phyloP scores from a whole-genome alignment of 2,329 filamentous ascomycete genomes.

The Helicocarpus griseus region DNA sequence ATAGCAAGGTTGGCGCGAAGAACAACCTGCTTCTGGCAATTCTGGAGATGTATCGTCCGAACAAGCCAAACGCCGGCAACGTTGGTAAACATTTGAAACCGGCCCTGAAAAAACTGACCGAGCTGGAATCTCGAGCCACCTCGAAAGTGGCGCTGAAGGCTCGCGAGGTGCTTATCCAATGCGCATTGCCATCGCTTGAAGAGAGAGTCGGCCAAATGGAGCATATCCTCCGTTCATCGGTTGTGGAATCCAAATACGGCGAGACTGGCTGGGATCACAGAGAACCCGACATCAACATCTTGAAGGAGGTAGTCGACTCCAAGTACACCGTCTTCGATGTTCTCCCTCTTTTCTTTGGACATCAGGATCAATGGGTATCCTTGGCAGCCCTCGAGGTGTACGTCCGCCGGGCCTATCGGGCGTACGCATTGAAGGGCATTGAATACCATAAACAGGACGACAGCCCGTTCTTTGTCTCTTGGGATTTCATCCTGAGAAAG shows the following conservation, averaged over 20 bases:
- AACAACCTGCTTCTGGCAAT: slow-evolving; percentile 88
- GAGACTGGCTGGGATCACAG: slow-evolving; percentile 96
- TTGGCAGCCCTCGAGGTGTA: slow-evolving; percentile 93
- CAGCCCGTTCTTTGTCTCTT: slow-evolving; percentile 70
- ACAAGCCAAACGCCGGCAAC: slow-evolving; percentile 82
- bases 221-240: slow-evolving; percentile 90
- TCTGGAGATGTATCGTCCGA: slow-evolving; percentile 86
- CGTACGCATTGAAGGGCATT: slow-evolving; percentile 81
- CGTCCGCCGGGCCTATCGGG: slow-evolving; percentile 90
- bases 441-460: slow-evolving; percentile 70
- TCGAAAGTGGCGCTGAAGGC: slow-evolving; percentile 97
- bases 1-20: slow-evolving; percentile 86
- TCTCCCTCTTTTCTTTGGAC: slow-evolving; percentile 85
- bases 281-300: slow-evolving; percentile 76
- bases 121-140: slow-evolving; percentile 75
- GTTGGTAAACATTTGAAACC: slow-evolving; percentile 80
- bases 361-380: slow-evolving; percentile 89
- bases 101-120: slow-evolving; percentile 73
- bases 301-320: slow-evolving; percentile 97
- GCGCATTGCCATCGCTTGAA: slow-evolving; percentile 87
- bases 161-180: slow-evolving; percentile 94
- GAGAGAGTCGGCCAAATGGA: slow-evolving; percentile 96
- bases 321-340: slow-evolving; percentile 99
- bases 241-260: slow-evolving; percentile 93
- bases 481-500: slow-evolving; percentile 94